These are phyloP conservation scores for Irpex sp. DNA, from an alignment of 1,284 basidiomycete genomes.

Conservation along the genomic window DNA sequence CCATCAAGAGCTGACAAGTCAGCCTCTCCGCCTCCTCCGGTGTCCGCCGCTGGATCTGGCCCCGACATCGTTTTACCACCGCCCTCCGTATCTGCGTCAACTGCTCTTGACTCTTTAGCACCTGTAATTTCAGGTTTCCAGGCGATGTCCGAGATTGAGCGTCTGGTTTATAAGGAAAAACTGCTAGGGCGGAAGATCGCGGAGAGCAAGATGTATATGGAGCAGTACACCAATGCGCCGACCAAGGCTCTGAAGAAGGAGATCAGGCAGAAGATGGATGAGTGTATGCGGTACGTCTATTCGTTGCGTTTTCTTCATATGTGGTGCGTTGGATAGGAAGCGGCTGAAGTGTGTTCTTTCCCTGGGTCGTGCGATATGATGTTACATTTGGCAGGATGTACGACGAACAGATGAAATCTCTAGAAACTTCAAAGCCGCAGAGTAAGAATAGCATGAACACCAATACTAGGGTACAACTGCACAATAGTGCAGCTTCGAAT, in stretches of 20 bases:
- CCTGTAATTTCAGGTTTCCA: neutral
- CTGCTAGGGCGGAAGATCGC: conserved; percentile 63
- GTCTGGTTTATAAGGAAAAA: conserved; percentile 45
- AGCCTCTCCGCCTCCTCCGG: neutral
- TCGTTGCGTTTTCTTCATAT: neutral
- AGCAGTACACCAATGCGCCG: conserved; percentile 45
- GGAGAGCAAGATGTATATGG: conserved; percentile 67
- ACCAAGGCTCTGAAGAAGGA: conserved; percentile 62
- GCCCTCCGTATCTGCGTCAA: no score
- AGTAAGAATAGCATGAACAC: neutral
- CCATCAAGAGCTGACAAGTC: neutral
- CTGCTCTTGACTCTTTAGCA: no score
- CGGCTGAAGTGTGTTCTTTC: neutral
- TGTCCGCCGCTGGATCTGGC: neutral
- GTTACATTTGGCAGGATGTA: neutral
- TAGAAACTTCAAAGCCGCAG: neutral
- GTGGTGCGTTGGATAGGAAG: conserved; percentile 2
- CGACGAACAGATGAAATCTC: neutral
- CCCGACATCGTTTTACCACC: neutral
- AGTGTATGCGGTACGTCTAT: conserved; percentile 30
- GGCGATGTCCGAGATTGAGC: conserved; percentile 13
- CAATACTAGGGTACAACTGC: neutral
- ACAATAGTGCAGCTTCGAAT: neutral
- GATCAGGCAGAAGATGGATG: conserved; percentile 54
- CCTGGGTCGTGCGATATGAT: neutral